Percentiles rank a stretch among this genome's conserved stretches.
phyloP scores from a whole-genome alignment of 176 grass and related monocot genomes.

The Zizania latifolia region DNA sequence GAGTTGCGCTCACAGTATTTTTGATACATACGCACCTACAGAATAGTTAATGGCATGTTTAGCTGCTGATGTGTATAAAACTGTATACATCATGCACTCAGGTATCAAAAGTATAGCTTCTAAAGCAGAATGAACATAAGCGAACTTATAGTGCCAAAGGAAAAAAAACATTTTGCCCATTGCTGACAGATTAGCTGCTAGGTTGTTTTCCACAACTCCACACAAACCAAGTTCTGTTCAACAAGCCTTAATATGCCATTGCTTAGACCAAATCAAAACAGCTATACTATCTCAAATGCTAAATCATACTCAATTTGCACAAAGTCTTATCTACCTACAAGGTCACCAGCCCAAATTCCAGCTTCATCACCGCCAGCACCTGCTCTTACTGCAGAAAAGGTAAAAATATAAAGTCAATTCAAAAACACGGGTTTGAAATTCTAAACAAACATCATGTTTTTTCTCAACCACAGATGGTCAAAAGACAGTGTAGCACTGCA shows the following conservation, averaged over 20 bases:
- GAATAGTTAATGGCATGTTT: conserved; percentile 21
- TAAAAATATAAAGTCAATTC: conserved; percentile 14
- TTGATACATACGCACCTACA: conserved; percentile 90
- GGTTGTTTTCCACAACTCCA: not conserved
- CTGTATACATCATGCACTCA: not conserved
- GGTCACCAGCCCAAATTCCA: conserved; percentile 96
- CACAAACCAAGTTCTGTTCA: not conserved
- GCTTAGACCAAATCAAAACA: conserved; percentile 4
- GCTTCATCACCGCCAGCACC: conserved; percentile 94
- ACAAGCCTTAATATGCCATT: conserved; percentile 21
- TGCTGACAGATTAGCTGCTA: not conserved
- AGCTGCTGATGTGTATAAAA: conserved; percentile 4
- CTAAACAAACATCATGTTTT: not conserved
- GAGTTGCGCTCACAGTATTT: conserved; percentile 68
- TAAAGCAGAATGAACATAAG: conserved; percentile 22
- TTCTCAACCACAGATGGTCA: not conserved
- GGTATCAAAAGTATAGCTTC: not conserved
- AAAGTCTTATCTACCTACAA: conserved; percentile 95
- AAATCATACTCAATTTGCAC: conserved; percentile 25
- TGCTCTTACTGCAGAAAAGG: conserved; percentile 79
- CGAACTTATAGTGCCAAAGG: conserved; percentile 3
- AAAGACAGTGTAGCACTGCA: not conserved
- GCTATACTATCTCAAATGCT: not conserved
- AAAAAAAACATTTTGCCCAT: conserved; percentile 16
- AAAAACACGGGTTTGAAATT: not conserved